A percentile compares a stretch with the other conserved stretches of the same genome.
These are phyloP conservation scores for Amesomyces nigricolor DNA, from an alignment of 2,329 filamentous ascomycete species.

Conservation along the genomic window DNA sequence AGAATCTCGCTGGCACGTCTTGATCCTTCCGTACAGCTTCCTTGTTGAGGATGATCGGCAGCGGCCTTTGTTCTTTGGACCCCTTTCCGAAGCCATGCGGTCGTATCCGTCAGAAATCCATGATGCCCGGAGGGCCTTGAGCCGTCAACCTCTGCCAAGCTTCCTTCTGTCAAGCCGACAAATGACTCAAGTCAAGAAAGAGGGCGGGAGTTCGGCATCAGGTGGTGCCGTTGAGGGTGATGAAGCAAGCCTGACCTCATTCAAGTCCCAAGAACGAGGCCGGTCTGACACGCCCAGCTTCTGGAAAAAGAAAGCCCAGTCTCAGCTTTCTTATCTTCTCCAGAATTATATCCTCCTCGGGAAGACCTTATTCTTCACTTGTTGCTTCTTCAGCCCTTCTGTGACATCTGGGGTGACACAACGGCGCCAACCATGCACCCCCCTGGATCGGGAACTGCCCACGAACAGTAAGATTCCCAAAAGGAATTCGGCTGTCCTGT, in stretches of 20 bases:
- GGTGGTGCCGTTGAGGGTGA: background rate
- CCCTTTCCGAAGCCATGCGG: background rate
- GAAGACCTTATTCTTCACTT: background rate
- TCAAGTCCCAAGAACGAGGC: background rate
- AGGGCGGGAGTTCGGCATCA: constrained; percentile 6
- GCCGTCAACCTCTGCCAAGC: constrained; percentile 1
- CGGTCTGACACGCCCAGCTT: background rate
- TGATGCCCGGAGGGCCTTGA: background rate
- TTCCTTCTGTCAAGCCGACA: background rate
- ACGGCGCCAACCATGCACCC: background rate
- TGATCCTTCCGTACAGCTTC: constrained; percentile 4
- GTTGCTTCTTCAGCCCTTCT: background rate
- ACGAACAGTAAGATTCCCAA: background rate
- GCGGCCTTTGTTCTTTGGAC: background rate
- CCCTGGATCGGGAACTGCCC: background rate
- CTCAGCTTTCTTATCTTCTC: background rate
- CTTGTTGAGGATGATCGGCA: background rate
- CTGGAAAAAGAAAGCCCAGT: background rate
- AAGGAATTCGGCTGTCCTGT: background rate
- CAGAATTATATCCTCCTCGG: too few relatives aligned
- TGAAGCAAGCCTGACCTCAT: background rate
- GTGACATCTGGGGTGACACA: constrained; percentile 3
- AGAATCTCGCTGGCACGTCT: background rate
- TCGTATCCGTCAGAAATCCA: background rate
- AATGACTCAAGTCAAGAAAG: constrained; percentile 2